These are phyloP conservation scores for Rubia peregrina DNA, from an alignment of 305 asterid species.

Conservation along the genomic window DNA sequence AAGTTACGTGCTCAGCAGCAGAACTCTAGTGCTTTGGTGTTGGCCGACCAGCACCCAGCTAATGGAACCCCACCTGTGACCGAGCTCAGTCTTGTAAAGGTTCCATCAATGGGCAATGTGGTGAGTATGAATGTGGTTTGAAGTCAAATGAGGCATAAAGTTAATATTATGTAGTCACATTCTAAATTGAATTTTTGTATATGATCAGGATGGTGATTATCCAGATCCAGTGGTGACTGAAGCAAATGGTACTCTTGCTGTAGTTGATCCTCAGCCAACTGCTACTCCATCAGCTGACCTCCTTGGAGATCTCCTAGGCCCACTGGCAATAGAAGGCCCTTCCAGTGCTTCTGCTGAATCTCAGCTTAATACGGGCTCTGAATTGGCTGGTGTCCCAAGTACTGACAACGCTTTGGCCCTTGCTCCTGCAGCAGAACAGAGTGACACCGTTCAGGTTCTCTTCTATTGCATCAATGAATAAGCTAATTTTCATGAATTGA, in stretches of 20 bases:
- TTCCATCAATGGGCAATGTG: conserved; percentile 49
- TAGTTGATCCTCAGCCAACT: conserved; percentile 79
- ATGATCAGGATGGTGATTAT: conserved; percentile 19
- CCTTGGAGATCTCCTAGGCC: conserved; percentile 88
- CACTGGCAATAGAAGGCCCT: conserved; percentile 86
- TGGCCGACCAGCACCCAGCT: conserved; percentile 65
- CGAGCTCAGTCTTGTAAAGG: conserved; percentile 78
- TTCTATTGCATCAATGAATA: conserved; percentile 15
- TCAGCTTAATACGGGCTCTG: conserved; percentile 41
- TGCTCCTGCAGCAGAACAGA: conserved; percentile 70
- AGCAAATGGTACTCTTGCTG: conserved; percentile 70
- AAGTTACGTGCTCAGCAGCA: conserved; percentile 89
- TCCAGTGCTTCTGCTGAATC: conserved; percentile 40
- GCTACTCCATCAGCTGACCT: conserved; percentile 71
- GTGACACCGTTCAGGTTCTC: conserved; percentile 58
- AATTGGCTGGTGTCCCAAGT: conserved; percentile 32
- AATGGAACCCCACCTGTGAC: conserved; percentile 53
- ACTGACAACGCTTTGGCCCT: conserved; percentile 64
- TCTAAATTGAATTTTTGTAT: background rate
- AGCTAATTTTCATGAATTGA: background rate
- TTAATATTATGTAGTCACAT: conserved; percentile 13
- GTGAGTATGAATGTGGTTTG: conserved; percentile 39
- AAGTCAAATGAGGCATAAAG: conserved; percentile 16
- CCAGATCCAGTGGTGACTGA: conserved; percentile 38
- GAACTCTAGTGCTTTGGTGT: conserved; percentile 75